phyloP scores from a whole-genome alignment of 371 early-diverging fungal species.

The Funneliformis caledonium region DNA sequence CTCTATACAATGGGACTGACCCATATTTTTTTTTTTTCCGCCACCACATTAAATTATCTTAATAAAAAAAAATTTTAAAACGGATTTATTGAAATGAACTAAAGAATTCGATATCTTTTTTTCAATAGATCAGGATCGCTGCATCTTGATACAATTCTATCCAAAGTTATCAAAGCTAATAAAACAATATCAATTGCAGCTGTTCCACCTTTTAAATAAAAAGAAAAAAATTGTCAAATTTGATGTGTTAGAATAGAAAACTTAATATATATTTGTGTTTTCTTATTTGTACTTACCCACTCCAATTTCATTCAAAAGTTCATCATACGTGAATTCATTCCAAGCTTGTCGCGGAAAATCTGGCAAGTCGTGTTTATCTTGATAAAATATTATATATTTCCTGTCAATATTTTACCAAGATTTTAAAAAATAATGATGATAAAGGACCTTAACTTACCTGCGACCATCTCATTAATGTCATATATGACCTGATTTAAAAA shows the following conservation, averaged over 20 bases:
- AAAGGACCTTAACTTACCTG: neutral
- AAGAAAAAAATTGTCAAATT: neutral
- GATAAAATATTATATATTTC: neutral
- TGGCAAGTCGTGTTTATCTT: slow-evolving; percentile 13
- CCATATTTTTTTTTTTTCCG: too few relatives aligned
- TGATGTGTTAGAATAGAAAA: too few relatives aligned
- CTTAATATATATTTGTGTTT: too few relatives aligned
- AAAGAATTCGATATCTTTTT: neutral
- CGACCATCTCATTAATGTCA: slow-evolving; percentile 24
- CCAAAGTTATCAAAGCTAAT: slow-evolving; percentile 24
- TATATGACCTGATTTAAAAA: slow-evolving; percentile 16
- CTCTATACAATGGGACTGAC: too few relatives aligned
- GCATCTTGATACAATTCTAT: slow-evolving; percentile 21
- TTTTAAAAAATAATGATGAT: neutral
- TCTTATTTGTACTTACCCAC: neutral
- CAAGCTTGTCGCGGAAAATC: neutral
- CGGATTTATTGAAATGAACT: neutral
- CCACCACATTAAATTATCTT: too few relatives aligned
- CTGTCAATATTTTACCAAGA: neutral
- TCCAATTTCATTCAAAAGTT: slow-evolving; percentile 24
- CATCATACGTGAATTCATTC: slow-evolving; percentile 29
- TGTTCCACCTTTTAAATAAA: neutral
- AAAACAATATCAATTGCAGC: slow-evolving; percentile 9
- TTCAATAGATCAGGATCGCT: slow-evolving; percentile 10
- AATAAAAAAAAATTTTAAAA: neutral